Evolutionary conservation across 2,329 filamentous ascomycete species (phyloP), one percentile per base, ranked within the genome.

Genomic region (Aspergillus oerlinghausenensis): DNA sequence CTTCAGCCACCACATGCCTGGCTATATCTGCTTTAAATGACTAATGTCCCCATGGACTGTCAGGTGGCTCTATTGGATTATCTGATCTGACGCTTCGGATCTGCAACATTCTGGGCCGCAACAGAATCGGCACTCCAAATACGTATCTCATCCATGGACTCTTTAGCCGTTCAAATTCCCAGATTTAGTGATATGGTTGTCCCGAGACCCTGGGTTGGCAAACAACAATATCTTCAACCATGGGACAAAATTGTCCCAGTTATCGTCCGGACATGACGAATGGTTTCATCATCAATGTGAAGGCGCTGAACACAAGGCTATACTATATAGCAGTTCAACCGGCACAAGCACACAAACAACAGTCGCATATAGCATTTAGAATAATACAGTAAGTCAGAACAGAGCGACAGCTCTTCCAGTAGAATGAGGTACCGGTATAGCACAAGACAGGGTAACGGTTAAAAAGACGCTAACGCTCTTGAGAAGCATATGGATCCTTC

Each of bases 231-330:
- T 49, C 32, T 53, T 50, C 59, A 58, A 69, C 67, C 67, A 63
- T 68, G 67, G 66, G 60, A 61, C 64, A 52, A 55, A 9, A 50
- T 49, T 25, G 57, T 49, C 32, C 57, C 54, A 50, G 29, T 55
- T 54, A 65, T 67, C 65, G 67, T 66, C 65, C 64, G 65, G 58
- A 63, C 63, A 67, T 70, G 67, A 68, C 67, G 62, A 68, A 61
- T 61, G 47, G 28, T 69, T 65, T 66, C 64, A 68, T 70, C 67
- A 70, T 57, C 55, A 32, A 47, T 14, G 49, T 42, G 14, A 45
- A 8, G 17, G 5, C 4, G 17, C 25, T 42, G 40, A 43, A 43
- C 40, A 35, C 32, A 38, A 38, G 2, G 32, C 32, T 35, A 17
- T 17, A 17, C 32, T 35, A 35, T 35, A 35, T 4, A 35, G 14